Base-by-base conservation (phyloP, 176 grass and related monocot species). In the Phoenix dactylifera region DNA sequence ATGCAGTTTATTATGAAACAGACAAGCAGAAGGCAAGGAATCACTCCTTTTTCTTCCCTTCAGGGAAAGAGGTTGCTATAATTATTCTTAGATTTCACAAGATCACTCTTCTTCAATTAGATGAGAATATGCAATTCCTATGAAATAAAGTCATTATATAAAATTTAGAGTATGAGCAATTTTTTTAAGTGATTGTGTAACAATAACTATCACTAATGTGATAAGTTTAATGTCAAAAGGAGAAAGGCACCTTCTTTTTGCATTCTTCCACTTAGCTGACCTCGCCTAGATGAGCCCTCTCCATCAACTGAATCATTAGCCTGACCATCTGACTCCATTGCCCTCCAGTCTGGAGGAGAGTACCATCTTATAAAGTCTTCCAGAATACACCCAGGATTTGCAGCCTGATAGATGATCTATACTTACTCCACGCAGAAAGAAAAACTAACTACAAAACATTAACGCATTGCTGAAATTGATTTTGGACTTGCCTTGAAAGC, bases 321-420 rank as follows among this genome's bases (percentile, higher is more conserved):
- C 59, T 63, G 69, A 78, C 65, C 69, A 75, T 86, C 75, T 69
- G 22, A 52, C 4, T 68, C 65, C 1, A 18, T 39, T 18, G 83
- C 84, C 48, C 71, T 88, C 93, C 93, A 98, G 58, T 98, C 87
- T 70, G 87, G 93, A 69, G 93, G 93, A 51, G 93, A 98, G 70
- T 98, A 84, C 87, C 93, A 98, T 80, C 93, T 85, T 80, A 98
- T 67, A 9, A 92, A 97, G 52, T 98, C 93, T 72, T 98, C 93
- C 52, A 98, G 52, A 26, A 98, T 88, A 78, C 93, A 98, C 16
- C 93, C 93, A 26, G 87, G 87, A 77, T 98, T 98, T 60, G 87
- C 93, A 48, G 93, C 93, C 93, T 98, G 63, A 18, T 64, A 75
- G 29, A 56, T 49, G 62, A 60, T 61, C 12, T 44, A 44, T 44